Conservation (phyloP, 352 stramenopile species). For the Pythium utonaiense region DNA sequence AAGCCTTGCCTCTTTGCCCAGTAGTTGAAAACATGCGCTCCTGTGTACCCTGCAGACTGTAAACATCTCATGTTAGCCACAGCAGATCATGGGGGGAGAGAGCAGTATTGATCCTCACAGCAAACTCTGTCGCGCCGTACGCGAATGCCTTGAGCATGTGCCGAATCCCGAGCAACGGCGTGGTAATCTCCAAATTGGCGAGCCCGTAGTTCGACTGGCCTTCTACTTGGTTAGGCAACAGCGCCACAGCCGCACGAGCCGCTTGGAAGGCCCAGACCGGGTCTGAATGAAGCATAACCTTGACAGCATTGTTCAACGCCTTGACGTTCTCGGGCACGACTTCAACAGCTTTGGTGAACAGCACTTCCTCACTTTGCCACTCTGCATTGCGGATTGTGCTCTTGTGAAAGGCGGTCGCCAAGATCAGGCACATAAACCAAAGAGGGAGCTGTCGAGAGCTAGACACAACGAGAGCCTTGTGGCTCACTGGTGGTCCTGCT, state of each 20-base stretch:
- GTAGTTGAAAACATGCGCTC: slow-evolving; percentile 12
- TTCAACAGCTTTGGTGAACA: slow-evolving; percentile 54
- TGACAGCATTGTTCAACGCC: slow-evolving; percentile 68
- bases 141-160: slow-evolving; percentile 47
- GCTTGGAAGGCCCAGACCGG: slow-evolving; percentile 34
- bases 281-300: slow-evolving; percentile 53
- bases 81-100: no score
- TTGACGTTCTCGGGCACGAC: slow-evolving; percentile 73
- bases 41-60: slow-evolving; percentile 20
- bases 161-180: slow-evolving; percentile 37
- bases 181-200: slow-evolving; percentile 24
- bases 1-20: slow-evolving; percentile 6
- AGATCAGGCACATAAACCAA: slow-evolving; percentile 23
- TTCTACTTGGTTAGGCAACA: slow-evolving; percentile 49
- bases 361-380: slow-evolving; percentile 48
- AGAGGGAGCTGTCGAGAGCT: neutral
- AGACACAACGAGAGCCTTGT: neutral
- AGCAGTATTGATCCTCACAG: slow-evolving; percentile 19
- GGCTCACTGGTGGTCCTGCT: neutral
- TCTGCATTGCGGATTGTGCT: slow-evolving; percentile 57
- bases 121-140: slow-evolving; percentile 19
- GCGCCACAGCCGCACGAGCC: slow-evolving; percentile 30
- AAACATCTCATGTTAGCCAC: neutral
- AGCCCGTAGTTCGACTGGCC: slow-evolving; percentile 57
- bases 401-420: slow-evolving; percentile 34